phyloP scores from a whole-genome alignment of 257 asterid genomes.

The Penstemon barbatus region DNA sequence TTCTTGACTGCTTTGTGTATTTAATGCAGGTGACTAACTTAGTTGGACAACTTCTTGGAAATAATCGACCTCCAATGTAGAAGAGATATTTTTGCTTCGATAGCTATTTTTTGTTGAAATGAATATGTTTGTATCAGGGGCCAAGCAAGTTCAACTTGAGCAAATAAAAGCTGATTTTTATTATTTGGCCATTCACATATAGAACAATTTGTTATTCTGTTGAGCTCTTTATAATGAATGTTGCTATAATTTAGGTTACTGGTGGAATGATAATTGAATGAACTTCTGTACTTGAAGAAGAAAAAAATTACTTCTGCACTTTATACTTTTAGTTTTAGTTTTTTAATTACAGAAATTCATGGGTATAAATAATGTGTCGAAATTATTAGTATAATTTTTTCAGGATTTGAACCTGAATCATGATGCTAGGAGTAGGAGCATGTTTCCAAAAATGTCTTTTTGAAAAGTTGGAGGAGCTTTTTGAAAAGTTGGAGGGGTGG shows the following conservation, averaged over 20 bases:
- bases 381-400: no score
- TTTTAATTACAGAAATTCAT: no score
- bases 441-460: background rate
- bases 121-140: constrained; percentile 28
- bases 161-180: constrained; percentile 32
- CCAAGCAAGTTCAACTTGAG: constrained; percentile 21
- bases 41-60: constrained; percentile 91
- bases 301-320: no score
- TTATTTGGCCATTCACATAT: constrained; percentile 22
- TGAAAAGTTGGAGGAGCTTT: background rate
- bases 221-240: background rate
- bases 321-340: no score
- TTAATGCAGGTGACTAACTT: constrained; percentile 78
- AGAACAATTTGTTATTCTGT: constrained; percentile 24
- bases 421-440: background rate
- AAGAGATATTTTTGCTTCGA: constrained; percentile 18
- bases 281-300: no score
- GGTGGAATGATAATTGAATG: no score
- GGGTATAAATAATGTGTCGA: no score
- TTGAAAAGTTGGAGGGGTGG: background rate
- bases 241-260: no score
- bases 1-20: constrained; percentile 20
- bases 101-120: constrained; percentile 21
- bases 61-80: constrained; percentile 67
- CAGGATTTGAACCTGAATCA: background rate